Percentiles rank a stretch among this genome's conserved stretches.
Evolutionary conservation across 1,139 yeast genomes (phyloP).

Genomic region (Sugiyamaella xylanicola): DNA sequence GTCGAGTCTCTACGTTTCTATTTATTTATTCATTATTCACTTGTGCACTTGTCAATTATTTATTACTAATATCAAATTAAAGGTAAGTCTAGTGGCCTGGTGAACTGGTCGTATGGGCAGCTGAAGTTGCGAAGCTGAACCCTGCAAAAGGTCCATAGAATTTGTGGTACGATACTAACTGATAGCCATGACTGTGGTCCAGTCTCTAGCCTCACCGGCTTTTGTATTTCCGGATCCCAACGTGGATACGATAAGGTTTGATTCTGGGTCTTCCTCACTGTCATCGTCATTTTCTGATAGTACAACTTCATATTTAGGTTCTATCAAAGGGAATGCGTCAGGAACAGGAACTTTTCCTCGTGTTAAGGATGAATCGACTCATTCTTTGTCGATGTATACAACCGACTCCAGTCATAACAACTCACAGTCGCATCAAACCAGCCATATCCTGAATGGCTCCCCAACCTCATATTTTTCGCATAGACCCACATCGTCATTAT

Average conservation of each 20-base stretch:
- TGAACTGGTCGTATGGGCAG: no score
- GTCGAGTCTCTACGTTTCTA: not conserved
- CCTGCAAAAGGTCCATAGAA: no score
- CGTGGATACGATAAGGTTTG: constrained; percentile 9
- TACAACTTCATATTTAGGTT: constrained; percentile 11
- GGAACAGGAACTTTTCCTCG: constrained; percentile 10
- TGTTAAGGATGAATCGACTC: constrained; percentile 5
- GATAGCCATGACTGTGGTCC: constrained; percentile 18
- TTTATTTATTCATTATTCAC: constrained; percentile 7
- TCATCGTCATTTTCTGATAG: constrained; percentile 14
- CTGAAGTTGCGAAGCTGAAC: no score
- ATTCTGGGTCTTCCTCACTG: constrained; percentile 13
- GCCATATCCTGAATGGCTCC: not conserved
- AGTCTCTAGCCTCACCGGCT: constrained; percentile 15
- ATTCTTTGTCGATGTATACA: constrained; percentile 10
- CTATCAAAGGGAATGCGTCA: constrained; percentile 3
- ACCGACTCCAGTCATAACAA: constrained; percentile 1
- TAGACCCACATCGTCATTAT: constrained; percentile 5
- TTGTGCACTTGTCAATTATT: not conserved
- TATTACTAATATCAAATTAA: no score
- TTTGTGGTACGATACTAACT: no score
- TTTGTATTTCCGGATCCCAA: constrained; percentile 20
- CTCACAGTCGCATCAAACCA: constrained; percentile 5
- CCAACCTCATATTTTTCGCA: constrained; percentile 4
- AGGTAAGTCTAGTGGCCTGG: no score